Evolutionary conservation across 768 basidiomycete genomes (phyloP).

Genomic region (Lentinula aciculospora): DNA sequence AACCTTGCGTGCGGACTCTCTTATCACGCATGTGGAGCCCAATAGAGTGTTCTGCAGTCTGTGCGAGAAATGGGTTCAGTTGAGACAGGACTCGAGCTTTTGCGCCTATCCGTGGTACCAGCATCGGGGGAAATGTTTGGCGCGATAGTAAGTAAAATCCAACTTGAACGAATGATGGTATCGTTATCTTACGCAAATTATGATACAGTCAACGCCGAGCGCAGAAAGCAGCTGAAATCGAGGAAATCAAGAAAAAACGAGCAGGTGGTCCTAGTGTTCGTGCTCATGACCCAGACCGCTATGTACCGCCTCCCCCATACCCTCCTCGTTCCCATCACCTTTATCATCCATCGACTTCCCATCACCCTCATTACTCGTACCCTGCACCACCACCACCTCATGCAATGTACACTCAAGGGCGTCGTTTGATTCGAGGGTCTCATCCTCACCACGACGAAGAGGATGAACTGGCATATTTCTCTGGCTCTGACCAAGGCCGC

Average conservation of each 20-base stretch:
- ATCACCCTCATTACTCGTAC: neutral
- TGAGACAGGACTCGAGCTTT: slow-evolving; percentile 71
- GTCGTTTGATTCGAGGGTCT: neutral
- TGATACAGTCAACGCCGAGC: slow-evolving; percentile 47
- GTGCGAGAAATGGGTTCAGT: slow-evolving; percentile 80
- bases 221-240: slow-evolving; percentile 50
- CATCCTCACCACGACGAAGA: neutral
- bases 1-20: slow-evolving; percentile 56
- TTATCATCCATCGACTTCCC: neutral
- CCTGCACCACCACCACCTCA: neutral
- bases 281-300: neutral
- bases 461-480: neutral
- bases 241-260: slow-evolving; percentile 35
- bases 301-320: neutral
- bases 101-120: slow-evolving; percentile 82
- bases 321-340: slow-evolving; percentile 2
- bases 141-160: slow-evolving; percentile 52
- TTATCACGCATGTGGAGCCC: slow-evolving; percentile 67
- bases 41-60: slow-evolving; percentile 70
- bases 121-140: slow-evolving; percentile 70
- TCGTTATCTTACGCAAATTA: slow-evolving; percentile 4
- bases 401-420: neutral
- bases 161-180: neutral
- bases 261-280: slow-evolving; percentile 6
- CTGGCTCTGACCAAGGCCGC: neutral